A percentile compares a stretch with the other conserved stretches of the same genome.
These are phyloP conservation scores for Draba incana DNA, from an alignment of 345 rosid genomes.

Conservation along the genomic window DNA sequence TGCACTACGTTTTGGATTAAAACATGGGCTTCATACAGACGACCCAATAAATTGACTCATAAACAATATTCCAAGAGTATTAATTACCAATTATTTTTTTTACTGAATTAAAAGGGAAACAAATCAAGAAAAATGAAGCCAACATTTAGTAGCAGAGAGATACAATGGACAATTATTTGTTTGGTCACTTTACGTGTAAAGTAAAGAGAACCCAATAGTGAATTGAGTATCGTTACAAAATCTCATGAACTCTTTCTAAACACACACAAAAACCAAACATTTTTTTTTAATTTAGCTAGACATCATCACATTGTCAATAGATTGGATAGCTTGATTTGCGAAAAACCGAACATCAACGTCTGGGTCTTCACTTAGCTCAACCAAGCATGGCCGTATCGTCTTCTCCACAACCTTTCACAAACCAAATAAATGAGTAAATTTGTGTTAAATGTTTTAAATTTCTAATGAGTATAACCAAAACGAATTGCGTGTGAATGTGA, in stretches of 20 bases:
- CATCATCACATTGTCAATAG: slow-evolving; percentile 79
- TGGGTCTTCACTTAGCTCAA: slow-evolving; percentile 87
- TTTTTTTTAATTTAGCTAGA: slow-evolving; percentile 49
- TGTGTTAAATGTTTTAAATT: not conserved
- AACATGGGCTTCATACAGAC: slow-evolving; percentile 10
- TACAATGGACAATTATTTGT: not conserved
- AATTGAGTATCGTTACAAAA: slow-evolving; percentile 3
- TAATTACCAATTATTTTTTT: no score
- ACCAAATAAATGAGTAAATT: not conserved
- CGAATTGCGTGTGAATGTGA: not conserved
- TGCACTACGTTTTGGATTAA: not conserved
- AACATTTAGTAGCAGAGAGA: not conserved
- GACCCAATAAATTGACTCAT: not conserved
- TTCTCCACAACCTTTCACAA: slow-evolving; percentile 71
- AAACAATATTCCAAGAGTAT: not conserved
- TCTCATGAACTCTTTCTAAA: slow-evolving; percentile 6
- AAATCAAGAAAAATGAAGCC: not conserved
- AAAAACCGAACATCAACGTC: slow-evolving; percentile 91
- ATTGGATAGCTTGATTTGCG: slow-evolving; percentile 81
- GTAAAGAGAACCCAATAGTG: slow-evolving; percentile 15
- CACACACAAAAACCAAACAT: slow-evolving; percentile 6
- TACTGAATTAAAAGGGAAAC: no score
- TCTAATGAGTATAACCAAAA: not conserved
- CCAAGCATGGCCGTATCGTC: slow-evolving; percentile 74
- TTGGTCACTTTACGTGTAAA: not conserved